Evolutionary conservation across 176 grass and related monocot genomes (phyloP), one percentile per base, ranked within the genome.

Genomic region (Aechmea fasciata): DNA sequence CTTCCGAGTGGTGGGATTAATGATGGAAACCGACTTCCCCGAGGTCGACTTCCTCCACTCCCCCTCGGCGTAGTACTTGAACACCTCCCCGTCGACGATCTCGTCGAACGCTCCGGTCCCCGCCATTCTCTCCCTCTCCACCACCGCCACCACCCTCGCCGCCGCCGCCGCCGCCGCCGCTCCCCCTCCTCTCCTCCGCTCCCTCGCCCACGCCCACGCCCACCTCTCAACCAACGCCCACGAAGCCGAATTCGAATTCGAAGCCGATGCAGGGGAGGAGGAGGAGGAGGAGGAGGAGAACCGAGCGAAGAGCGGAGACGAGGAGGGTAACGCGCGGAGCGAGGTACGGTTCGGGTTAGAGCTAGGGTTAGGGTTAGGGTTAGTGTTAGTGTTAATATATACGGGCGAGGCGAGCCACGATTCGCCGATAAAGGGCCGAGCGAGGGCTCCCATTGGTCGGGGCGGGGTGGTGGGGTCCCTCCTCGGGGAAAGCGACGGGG

Each of bases 1-100:
- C 73, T 85, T 80, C 73, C 94, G 77, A 13, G 86, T 97, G 57
- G 89, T 92, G 68, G 94, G 94, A 79, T 97, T 97, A 83, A 97
- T 69, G 77, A 97, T 93, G 65, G 89, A 77, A 78, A 97, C 89
- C 48, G 89, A 77, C 77, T 97, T 93, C 68, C 89, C 94, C 57
- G 94, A 97, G 51, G 59, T 71, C 12, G 94, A 93, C 9, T 59
- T 81, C 63, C 67, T 83, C 94, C 94, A 97, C 77, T 85, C 84
- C 12, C 94, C 94, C 51, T 93, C 89, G 47, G 89, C 84, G 79
- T 97, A 97, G 84, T 97, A 97, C 69, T 49, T 97, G 80, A 81
- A 97, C 52, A 87, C 84, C 63, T 97, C 84, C 11, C 79, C 88
- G 41, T 96, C 87, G 1, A 92, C 20, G 41, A 97, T 90, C 74